These are phyloP conservation scores for Zasmidium citrigriseum DNA, from an alignment of 2,329 filamentous ascomycete genomes.

Conservation along the genomic window DNA sequence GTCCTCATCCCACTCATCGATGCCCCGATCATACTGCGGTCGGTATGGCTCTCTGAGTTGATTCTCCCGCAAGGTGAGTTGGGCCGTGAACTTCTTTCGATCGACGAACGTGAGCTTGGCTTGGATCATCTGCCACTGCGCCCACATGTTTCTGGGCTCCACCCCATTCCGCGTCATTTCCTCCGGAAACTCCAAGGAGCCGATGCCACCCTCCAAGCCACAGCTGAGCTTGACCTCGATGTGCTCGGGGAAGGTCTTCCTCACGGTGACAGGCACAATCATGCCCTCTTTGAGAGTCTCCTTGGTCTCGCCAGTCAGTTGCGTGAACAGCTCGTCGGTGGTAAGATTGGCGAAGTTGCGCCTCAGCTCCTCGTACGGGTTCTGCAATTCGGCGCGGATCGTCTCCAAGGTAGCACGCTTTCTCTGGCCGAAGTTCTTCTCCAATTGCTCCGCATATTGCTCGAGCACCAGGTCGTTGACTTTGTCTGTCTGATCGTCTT, in stretches of 20 bases:
- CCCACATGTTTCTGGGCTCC: constrained; percentile 65
- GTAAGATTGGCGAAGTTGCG: constrained; percentile 72
- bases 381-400: constrained; percentile 88
- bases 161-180: constrained; percentile 57
- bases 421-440: constrained; percentile 87
- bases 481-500: constrained; percentile 88
- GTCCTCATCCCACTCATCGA: constrained; percentile 71
- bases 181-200: constrained; percentile 78
- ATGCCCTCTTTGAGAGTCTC: constrained; percentile 84
- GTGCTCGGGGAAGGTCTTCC: constrained; percentile 86
- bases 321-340: constrained; percentile 85
- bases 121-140: constrained; percentile 78
- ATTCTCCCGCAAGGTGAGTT: constrained; percentile 82
- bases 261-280: constrained; percentile 87
- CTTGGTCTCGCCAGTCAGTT: constrained; percentile 90
- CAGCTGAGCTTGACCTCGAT: constrained; percentile 92
- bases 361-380: constrained; percentile 91
- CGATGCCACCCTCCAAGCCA: constrained; percentile 86
- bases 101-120: constrained; percentile 88
- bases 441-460: constrained; percentile 93
- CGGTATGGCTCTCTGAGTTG: constrained; percentile 72
- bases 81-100: constrained; percentile 79
- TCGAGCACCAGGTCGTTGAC: constrained; percentile 96
- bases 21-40: constrained; percentile 67
- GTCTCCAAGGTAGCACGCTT: constrained; percentile 96